Evolutionary conservation across 2,329 filamentous ascomycete genomes (phyloP).

Genomic region (Penicillium oxalicum): DNA sequence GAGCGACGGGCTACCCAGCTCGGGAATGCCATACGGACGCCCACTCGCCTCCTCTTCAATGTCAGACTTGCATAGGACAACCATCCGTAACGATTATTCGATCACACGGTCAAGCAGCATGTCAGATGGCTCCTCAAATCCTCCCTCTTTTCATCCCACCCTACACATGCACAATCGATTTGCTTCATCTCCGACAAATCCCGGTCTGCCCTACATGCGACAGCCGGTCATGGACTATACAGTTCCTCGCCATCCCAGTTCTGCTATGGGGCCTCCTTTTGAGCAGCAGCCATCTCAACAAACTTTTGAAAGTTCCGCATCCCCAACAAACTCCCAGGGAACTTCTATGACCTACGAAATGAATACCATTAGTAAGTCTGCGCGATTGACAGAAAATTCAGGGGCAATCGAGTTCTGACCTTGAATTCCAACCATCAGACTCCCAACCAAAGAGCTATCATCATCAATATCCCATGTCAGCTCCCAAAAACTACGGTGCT

Average conservation of each 20-base stretch:
- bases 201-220: slow-evolving; percentile 24
- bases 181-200: slow-evolving; percentile 22
- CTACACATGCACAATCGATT: slow-evolving; percentile 27
- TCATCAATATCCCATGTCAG: slow-evolving; percentile 23
- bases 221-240: slow-evolving; percentile 26
- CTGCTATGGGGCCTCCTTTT: slow-evolving; percentile 24
- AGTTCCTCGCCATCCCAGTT: slow-evolving; percentile 19
- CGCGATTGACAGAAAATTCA: neutral
- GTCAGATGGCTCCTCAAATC: slow-evolving; percentile 26
- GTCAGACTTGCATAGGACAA: slow-evolving; percentile 24
- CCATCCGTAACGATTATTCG: slow-evolving; percentile 23
- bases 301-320: slow-evolving; percentile 29
- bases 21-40: slow-evolving; percentile 23
- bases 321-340: slow-evolving; percentile 27
- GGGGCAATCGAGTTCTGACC: slow-evolving; percentile 7
- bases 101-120: slow-evolving; percentile 33
- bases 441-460: slow-evolving; percentile 27
- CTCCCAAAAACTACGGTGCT: slow-evolving; percentile 21
- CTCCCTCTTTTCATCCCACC: slow-evolving; percentile 20
- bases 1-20: slow-evolving; percentile 24
- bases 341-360: slow-evolving; percentile 25
- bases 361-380: slow-evolving; percentile 24
- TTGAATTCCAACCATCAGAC: slow-evolving; percentile 18
- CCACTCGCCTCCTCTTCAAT: slow-evolving; percentile 22
- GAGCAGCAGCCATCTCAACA: slow-evolving; percentile 26